Conservation (phyloP, 768 basidiomycete genomes). For the Pulveroboletus sp. region DNA sequence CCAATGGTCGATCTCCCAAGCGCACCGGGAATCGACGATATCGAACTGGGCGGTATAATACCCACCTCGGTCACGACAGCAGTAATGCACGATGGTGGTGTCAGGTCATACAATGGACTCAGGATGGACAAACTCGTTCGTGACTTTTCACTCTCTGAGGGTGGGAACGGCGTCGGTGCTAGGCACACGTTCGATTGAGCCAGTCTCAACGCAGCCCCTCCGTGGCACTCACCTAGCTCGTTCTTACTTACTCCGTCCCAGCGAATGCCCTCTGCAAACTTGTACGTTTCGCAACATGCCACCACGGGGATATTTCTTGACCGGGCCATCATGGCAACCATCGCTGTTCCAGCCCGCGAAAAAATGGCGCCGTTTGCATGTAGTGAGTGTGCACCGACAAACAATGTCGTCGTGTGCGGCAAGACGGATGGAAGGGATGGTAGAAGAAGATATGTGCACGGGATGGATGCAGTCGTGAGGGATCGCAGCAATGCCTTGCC, state of each 20-base stretch:
- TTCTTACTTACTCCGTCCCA: conserved; percentile 96
- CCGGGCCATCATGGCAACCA: conserved; percentile 96
- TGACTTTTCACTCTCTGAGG: conserved; percentile 24
- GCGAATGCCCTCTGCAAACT: conserved; percentile 90
- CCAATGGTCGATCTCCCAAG: conserved; percentile 35
- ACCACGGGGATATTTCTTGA: conserved; percentile 87
- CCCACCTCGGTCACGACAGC: conserved; percentile 98
- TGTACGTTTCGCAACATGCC: conserved; percentile 98
- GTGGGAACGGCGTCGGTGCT: conserved; percentile 31
- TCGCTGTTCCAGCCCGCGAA: conserved; percentile 90
- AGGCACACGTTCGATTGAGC: conserved; percentile 4
- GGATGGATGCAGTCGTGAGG: conserved; percentile 66
- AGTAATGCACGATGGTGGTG: conserved; percentile 88
- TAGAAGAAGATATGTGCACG: conserved; percentile 90
- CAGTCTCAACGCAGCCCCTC: neutral
- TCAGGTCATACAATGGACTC: conserved; percentile 91
- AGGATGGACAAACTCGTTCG: conserved; percentile 67
- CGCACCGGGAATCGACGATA: conserved; percentile 78
- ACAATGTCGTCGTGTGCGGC: conserved; percentile 76
- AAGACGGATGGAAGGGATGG: conserved; percentile 80
- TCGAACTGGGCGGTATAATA: conserved; percentile 89
- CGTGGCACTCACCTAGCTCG: conserved; percentile 69
- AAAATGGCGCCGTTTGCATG: conserved; percentile 94
- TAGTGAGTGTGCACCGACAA: conserved; percentile 92
- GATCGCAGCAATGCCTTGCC: conserved; percentile 77